These are phyloP conservation scores for Chalaropsis ovoidea DNA, from an alignment of 2,329 filamentous ascomycete genomes.

Conservation along the genomic window DNA sequence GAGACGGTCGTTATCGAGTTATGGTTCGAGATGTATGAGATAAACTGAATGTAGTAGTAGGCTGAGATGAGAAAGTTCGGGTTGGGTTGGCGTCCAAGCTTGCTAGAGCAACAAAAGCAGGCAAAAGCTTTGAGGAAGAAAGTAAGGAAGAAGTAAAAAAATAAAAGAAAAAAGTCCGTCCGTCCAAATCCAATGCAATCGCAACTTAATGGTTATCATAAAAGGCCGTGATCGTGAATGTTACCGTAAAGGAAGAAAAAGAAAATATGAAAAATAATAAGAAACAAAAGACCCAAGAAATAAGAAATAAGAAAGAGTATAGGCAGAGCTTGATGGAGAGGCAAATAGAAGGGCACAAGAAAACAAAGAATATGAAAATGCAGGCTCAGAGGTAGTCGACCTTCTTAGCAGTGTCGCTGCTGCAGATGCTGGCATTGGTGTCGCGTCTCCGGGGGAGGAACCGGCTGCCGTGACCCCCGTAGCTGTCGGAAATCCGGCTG, in stretches of 20 bases:
- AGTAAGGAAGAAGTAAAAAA: not conserved
- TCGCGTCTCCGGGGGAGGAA: conserved; percentile 24
- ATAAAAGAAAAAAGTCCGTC: conserved; percentile 10
- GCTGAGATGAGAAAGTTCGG: not conserved
- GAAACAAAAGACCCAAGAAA: not conserved
- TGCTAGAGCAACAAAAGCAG: not conserved
- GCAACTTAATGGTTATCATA: conserved; percentile 13
- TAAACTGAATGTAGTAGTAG: not conserved
- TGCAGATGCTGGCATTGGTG: conserved; percentile 25
- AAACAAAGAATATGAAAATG: not conserved
- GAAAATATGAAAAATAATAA: not conserved
- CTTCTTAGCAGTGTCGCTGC: conserved; percentile 26
- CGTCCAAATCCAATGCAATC: conserved; percentile 14
- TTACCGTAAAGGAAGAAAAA: conserved; percentile 16
- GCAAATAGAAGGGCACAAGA: not conserved
- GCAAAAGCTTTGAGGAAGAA: not conserved
- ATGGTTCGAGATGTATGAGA: not conserved
- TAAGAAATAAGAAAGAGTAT: not conserved
- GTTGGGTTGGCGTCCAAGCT: not conserved
- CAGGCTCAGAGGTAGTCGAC: conserved; percentile 16
- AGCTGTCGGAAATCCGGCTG: conserved; percentile 19
- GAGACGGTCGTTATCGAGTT: not conserved
- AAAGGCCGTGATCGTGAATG: conserved; percentile 16
- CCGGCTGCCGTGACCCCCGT: conserved; percentile 6
- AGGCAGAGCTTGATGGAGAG: not conserved